Evolutionary conservation across 2,329 filamentous ascomycete species (phyloP).

Genomic region (Fusarium pilosicola): DNA sequence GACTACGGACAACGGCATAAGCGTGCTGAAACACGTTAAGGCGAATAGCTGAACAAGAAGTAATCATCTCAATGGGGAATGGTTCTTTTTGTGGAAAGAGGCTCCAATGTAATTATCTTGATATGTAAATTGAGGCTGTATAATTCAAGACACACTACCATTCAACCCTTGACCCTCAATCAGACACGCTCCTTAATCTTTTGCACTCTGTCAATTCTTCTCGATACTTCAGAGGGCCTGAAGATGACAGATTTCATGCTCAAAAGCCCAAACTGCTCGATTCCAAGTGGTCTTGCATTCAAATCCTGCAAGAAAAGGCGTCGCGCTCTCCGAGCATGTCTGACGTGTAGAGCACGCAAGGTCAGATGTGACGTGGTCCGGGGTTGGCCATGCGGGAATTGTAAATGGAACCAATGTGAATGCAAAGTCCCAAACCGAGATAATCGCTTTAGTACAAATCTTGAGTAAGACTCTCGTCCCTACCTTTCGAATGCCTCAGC

Average conservation of each 20-base stretch:
- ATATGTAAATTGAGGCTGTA: too few relatives aligned
- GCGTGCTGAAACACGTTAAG: background rate
- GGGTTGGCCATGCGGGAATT: background rate
- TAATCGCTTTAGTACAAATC: background rate
- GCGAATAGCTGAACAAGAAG: too few relatives aligned
- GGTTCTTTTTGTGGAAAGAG: too few relatives aligned
- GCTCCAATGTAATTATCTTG: too few relatives aligned
- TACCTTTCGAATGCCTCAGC: background rate
- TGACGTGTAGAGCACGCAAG: background rate
- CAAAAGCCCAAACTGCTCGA: background rate
- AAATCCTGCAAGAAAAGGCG: background rate
- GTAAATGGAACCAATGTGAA: background rate
- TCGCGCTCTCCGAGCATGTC: background rate
- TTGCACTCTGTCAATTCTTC: too few relatives aligned
- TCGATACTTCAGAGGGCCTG: too few relatives aligned
- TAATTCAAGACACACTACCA: too few relatives aligned
- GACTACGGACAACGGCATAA: too few relatives aligned
- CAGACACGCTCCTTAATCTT: too few relatives aligned
- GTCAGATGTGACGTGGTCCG: background rate
- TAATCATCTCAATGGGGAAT: too few relatives aligned
- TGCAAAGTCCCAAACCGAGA: background rate
- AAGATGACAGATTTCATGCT: too few relatives aligned
- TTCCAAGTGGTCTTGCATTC: background rate
- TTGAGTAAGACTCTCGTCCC: background rate
- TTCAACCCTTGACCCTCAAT: too few relatives aligned